A percentile compares a stretch with the other conserved stretches of the same genome.
These are phyloP conservation scores for Ophiostoma sp. DNA, from an alignment of 2,329 filamentous ascomycete species.

Conservation along the genomic window DNA sequence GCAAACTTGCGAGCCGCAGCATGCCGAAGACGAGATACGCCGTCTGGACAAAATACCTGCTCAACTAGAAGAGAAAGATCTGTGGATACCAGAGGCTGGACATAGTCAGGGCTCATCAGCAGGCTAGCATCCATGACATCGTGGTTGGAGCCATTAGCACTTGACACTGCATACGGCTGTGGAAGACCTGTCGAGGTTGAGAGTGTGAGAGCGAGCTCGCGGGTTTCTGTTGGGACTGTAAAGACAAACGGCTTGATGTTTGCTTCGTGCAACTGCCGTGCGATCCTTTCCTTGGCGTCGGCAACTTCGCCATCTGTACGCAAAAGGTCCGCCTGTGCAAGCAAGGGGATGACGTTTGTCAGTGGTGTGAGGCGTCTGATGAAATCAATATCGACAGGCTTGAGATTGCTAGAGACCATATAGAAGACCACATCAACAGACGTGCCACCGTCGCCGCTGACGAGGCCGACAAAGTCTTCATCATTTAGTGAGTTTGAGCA, in stretches of 20 bases:
- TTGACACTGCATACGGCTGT: constrained; percentile 71
- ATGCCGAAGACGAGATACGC: constrained; percentile 75
- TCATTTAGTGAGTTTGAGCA: constrained; percentile 62
- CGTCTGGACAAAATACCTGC: constrained; percentile 70
- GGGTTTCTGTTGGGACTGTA: constrained; percentile 10
- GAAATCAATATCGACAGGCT: constrained; percentile 63
- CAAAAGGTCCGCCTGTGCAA: constrained; percentile 71
- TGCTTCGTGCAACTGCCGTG: constrained; percentile 50
- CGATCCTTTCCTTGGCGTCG: constrained; percentile 55
- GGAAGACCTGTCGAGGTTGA: constrained; percentile 37
- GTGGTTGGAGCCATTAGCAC: constrained; percentile 61
- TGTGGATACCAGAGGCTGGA: constrained; percentile 71
- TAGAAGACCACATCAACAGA: constrained; percentile 85
- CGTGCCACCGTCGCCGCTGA: constrained; percentile 76
- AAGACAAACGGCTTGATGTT: constrained; percentile 65
- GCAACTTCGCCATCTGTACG: constrained; percentile 49
- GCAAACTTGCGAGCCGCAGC: constrained; percentile 76
- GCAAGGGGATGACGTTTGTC: constrained; percentile 79
- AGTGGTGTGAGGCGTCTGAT: constrained; percentile 64
- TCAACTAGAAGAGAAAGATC: constrained; percentile 68
- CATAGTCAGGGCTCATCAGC: constrained; percentile 86
- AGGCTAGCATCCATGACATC: constrained; percentile 89
- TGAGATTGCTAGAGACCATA: constrained; percentile 60
- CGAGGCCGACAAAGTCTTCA: constrained; percentile 66
- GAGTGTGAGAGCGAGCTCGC: constrained; percentile 1